These are phyloP conservation scores for Blastobotrys arbuscula DNA, from an alignment of 1,139 yeast species.

Conservation along the genomic window DNA sequence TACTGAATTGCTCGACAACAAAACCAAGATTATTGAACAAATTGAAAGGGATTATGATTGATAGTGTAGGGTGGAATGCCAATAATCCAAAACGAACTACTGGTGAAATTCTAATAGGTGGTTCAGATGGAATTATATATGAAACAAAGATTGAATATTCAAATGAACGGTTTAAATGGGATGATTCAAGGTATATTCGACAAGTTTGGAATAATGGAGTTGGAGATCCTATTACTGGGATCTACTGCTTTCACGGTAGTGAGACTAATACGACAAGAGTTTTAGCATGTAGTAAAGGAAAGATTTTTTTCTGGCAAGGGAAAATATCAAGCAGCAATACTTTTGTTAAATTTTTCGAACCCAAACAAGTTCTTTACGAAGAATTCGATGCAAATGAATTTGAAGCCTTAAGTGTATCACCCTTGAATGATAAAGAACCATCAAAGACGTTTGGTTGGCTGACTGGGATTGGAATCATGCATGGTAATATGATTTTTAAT, in stretches of 20 bases:
- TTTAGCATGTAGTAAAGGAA: conserved; percentile 37
- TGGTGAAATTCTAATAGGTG: conserved; percentile 47
- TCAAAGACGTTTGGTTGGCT: conserved; percentile 40
- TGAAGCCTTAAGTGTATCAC: conserved; percentile 20
- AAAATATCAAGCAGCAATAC: conserved; percentile 15
- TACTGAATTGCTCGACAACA: conserved; percentile 37
- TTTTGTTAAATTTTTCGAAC: conserved; percentile 27
- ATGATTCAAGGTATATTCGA: conserved; percentile 37
- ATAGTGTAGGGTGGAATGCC: conserved; percentile 42
- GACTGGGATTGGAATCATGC: conserved; percentile 42
- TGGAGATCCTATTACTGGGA: conserved; percentile 35
- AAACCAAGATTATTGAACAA: conserved; percentile 39
- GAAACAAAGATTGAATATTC: conserved; percentile 44
- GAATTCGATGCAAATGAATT: conserved; percentile 24
- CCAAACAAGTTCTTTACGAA: conserved; percentile 24
- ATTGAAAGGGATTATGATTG: conserved; percentile 40
- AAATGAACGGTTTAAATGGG: conserved; percentile 40
- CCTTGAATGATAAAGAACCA: conserved; percentile 14
- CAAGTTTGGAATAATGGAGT: conserved; percentile 36
- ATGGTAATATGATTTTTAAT: conserved; percentile 32
- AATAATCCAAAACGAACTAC: conserved; percentile 37
- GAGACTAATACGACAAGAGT: conserved; percentile 24
- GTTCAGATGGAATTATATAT: conserved; percentile 41
- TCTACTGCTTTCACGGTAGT: conserved; percentile 25
- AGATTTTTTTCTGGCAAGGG: conserved; percentile 40